Evolutionary conservation across 2,329 filamentous ascomycete genomes (phyloP).

Genomic region (Pseudogymnoascus sp.): DNA sequence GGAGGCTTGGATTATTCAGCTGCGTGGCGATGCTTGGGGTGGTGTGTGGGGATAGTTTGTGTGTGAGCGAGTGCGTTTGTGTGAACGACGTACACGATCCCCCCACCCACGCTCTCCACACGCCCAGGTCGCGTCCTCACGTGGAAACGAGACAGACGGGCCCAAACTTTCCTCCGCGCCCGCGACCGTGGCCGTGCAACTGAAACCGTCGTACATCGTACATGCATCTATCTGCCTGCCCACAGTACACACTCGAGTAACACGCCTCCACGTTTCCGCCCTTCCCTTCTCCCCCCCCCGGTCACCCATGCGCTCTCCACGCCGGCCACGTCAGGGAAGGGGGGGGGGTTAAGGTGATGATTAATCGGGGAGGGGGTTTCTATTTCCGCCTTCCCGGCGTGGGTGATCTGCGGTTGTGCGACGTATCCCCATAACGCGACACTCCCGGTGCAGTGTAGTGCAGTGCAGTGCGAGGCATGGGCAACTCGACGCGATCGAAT

Average conservation of each 20-base stretch:
- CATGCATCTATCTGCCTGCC: no score
- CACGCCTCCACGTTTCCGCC: neutral
- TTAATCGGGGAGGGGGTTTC: neutral
- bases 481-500: neutral
- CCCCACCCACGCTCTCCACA: no score
- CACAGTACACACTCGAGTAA: neutral
- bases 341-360: neutral
- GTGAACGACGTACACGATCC: neutral
- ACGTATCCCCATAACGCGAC: no score
- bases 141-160: no score
- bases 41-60: neutral
- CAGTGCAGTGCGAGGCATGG: neutral
- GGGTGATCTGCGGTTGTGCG: neutral
- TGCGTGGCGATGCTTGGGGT: neutral
- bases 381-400: neutral
- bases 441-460: neutral
- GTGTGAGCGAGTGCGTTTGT: no score
- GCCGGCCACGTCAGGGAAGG: neutral
- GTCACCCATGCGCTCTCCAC: neutral
- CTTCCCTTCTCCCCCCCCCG: neutral
- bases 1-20: neutral
- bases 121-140: neutral
- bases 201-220: neutral
- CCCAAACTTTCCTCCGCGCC: neutral
- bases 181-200: neutral